Percentiles rank a stretch among this genome's conserved stretches.
These are phyloP conservation scores for Penicillium brevicompactum DNA, from an alignment of 2,329 filamentous ascomycete genomes.

Conservation along the genomic window DNA sequence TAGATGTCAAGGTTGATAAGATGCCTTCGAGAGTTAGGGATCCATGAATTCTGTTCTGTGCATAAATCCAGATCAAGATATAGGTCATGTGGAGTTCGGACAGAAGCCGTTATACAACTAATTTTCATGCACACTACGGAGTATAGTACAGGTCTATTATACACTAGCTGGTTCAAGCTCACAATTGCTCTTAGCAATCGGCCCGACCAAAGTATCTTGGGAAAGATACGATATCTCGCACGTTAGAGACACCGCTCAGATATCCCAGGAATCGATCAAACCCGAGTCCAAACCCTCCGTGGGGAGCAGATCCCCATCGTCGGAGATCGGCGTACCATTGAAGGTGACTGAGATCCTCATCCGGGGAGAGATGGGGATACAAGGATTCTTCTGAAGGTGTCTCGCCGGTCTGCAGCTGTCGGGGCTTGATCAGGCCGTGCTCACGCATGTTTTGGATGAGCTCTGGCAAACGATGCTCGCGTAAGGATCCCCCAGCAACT, in stretches of 20 bases:
- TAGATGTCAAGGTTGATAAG: no score
- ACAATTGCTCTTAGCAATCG: conserved; percentile 45
- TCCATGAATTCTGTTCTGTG: no score
- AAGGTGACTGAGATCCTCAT: conserved; percentile 54
- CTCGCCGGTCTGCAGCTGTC: conserved; percentile 20
- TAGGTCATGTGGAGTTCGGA: not conserved
- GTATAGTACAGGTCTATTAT: conserved; percentile 24
- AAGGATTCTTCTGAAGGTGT: conserved; percentile 14
- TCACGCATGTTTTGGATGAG: conserved; percentile 71
- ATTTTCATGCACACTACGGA: not conserved
- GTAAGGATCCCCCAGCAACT: conserved; percentile 84
- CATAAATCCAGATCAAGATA: not conserved
- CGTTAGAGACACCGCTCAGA: conserved; percentile 75
- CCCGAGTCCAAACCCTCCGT: conserved; percentile 87
- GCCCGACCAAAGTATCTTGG: conserved; percentile 67
- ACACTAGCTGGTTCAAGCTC: conserved; percentile 12
- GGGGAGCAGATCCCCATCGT: conserved; percentile 86
- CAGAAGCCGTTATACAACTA: not conserved
- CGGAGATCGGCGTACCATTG: conserved; percentile 89
- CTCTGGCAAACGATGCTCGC: conserved; percentile 73
- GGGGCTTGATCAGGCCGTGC: conserved; percentile 59
- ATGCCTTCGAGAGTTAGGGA: no score
- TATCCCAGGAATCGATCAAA: conserved; percentile 87
- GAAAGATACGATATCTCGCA: conserved; percentile 84
- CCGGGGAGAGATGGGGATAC: conserved; percentile 41